Evolutionary conservation across 257 asterid genomes (phyloP).

Genomic region (Schizonepeta tenuifolia): DNA sequence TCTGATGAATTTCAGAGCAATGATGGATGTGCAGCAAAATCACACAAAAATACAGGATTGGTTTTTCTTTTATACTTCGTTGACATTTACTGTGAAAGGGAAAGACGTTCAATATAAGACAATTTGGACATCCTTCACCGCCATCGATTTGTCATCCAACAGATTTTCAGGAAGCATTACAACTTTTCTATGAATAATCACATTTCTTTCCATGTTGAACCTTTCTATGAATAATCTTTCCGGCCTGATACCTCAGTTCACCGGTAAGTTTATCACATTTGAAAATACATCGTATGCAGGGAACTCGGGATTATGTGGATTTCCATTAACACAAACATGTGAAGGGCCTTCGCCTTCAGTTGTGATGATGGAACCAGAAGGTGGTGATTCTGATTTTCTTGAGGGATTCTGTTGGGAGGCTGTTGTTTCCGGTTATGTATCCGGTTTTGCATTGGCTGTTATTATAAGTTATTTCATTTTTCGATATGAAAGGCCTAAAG

Average conservation of each 20-base stretch:
- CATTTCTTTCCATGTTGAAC: neutral
- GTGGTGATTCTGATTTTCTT: too few species aligned
- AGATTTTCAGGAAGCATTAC: neutral
- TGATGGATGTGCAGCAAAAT: conserved; percentile 15
- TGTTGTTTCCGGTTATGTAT: too few species aligned
- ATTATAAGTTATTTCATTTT: too few species aligned
- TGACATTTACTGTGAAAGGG: neutral
- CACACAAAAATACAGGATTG: neutral
- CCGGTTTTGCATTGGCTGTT: too few species aligned
- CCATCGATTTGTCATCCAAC: neutral
- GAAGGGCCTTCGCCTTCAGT: neutral
- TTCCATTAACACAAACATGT: neutral
- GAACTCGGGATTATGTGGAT: neutral
- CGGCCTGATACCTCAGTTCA: neutral
- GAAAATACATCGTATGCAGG: neutral
- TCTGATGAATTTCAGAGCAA: conserved; percentile 22
- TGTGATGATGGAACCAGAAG: too few species aligned
- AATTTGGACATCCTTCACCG: neutral
- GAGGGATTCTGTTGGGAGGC: too few species aligned
- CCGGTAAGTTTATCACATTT: neutral
- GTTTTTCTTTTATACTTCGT: neutral
- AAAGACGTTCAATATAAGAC: neutral
- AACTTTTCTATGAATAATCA: too few species aligned
- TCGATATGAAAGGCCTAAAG: neutral
- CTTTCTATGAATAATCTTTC: neutral